Evolutionary conservation across 2,329 filamentous ascomycete genomes (phyloP).

Genomic region (Ascochyta rabiei): DNA sequence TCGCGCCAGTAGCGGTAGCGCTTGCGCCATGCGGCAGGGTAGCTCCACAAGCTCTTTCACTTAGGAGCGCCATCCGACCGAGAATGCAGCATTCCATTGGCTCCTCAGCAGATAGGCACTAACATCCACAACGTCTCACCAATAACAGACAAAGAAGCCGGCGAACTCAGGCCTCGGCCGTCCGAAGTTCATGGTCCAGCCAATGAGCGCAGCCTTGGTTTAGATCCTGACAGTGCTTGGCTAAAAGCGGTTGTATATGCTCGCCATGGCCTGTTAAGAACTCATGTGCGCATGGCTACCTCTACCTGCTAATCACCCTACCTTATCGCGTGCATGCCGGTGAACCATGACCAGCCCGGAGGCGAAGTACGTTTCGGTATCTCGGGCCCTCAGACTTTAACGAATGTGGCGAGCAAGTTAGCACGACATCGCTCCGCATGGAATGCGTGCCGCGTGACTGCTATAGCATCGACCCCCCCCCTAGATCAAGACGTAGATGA

Average conservation of each 20-base stretch:
- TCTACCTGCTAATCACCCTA: conserved; percentile 15
- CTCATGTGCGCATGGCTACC: conserved; percentile 17
- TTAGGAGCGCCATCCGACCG: conserved; percentile 17
- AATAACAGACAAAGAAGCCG: conserved; percentile 20
- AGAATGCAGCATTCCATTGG: conserved; percentile 19
- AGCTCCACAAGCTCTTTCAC: conserved; percentile 11
- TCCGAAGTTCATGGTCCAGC: conserved; percentile 8
- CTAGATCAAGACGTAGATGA: not conserved
- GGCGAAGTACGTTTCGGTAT: not conserved
- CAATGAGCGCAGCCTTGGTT: conserved; percentile 17
- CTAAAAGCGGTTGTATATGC: conserved; percentile 29
- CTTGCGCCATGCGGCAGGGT: conserved; percentile 23
- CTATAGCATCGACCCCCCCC: not conserved
- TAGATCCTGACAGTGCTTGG: conserved; percentile 22
- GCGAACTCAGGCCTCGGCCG: conserved; percentile 22
- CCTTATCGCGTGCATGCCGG: conserved; percentile 29
- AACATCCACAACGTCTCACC: conserved; percentile 20
- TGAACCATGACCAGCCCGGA: conserved; percentile 14
- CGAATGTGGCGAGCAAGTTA: conserved; percentile 13
- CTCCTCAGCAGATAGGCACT: conserved; percentile 13
- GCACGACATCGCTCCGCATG: conserved; percentile 15
- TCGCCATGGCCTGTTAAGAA: conserved; percentile 19
- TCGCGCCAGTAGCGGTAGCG: conserved; percentile 18
- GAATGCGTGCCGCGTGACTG: conserved; percentile 22
- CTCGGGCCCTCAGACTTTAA: conserved; percentile 2